Conservation (phyloP, 306 rosid genomes). For the Pterocarpus santalinus region DNA sequence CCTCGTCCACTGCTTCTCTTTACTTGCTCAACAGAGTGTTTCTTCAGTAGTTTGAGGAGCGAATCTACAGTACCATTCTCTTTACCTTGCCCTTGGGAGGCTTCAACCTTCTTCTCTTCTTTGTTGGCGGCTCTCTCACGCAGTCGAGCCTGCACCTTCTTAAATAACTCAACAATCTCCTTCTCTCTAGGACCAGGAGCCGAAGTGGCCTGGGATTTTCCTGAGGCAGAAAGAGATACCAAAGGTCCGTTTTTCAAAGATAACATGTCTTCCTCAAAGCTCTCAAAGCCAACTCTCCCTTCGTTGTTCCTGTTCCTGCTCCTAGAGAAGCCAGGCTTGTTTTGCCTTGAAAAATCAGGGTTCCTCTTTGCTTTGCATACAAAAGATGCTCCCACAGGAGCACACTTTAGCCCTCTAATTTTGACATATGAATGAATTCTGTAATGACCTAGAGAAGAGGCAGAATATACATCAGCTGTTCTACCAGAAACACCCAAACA, state of each 20-base stretch:
- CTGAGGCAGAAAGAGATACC: constrained; percentile 62
- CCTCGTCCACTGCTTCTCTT: constrained; percentile 64
- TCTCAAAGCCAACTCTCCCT: constrained; percentile 73
- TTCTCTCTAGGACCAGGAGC: constrained; percentile 94
- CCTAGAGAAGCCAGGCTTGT: constrained; percentile 66
- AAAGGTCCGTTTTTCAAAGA: constrained; percentile 83
- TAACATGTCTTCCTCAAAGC: constrained; percentile 73
- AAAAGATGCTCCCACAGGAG: constrained; percentile 57
- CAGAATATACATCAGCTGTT: constrained; percentile 56
- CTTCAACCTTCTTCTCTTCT: constrained; percentile 83
- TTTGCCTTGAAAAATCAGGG: constrained; percentile 85
- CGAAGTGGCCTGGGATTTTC: constrained; percentile 77
- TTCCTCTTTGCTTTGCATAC: constrained; percentile 76
- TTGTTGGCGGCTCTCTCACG: constrained; percentile 80
- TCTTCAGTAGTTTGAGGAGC: constrained; percentile 82
- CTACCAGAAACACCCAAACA: constrained; percentile 71
- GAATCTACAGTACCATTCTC: constrained; percentile 86
- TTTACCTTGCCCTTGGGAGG: constrained; percentile 64
- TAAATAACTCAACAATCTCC: constrained; percentile 94
- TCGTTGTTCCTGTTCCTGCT: constrained; percentile 76
- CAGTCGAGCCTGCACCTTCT: constrained; percentile 91
- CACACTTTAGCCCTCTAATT: constrained; percentile 56
- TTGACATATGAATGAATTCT: constrained; percentile 60
- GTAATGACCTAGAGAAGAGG: constrained; percentile 54
- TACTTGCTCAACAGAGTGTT: constrained; percentile 82